Evolutionary conservation across 345 rosid species (phyloP).

Genomic region (Streptanthus diversifolius): DNA sequence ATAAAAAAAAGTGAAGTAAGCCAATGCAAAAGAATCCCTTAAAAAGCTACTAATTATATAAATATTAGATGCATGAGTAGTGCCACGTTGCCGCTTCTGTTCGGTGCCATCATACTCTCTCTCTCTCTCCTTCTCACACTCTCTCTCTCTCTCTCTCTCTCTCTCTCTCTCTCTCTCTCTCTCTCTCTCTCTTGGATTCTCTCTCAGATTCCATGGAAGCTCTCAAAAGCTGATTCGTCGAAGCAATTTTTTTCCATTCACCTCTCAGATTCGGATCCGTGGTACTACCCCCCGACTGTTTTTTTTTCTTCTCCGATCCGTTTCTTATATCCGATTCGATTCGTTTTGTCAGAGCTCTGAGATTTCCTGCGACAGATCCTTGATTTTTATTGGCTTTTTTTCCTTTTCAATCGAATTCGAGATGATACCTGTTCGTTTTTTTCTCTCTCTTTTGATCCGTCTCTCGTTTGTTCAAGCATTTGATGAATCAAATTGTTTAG

Average conservation of each 20-base stretch:
- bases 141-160: slow-evolving; percentile 27
- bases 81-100: slow-evolving; percentile 56
- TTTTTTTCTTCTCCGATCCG: slow-evolving; percentile 21
- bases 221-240: slow-evolving; percentile 32
- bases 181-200: slow-evolving; percentile 36
- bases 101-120: slow-evolving; percentile 28
- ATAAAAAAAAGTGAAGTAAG: neutral
- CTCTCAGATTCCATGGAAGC: slow-evolving; percentile 35
- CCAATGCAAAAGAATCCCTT: neutral
- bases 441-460: neutral
- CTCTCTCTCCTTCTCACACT: slow-evolving; percentile 29
- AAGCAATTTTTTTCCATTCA: neutral
- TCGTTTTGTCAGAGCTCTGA: slow-evolving; percentile 2
- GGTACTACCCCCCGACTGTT: neutral
- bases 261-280: slow-evolving; percentile 44
- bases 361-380: slow-evolving; percentile 6
- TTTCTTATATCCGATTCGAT: slow-evolving; percentile 36
- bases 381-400: neutral
- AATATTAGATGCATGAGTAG: slow-evolving; percentile 31
- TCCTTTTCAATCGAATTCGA: neutral
- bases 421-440: slow-evolving; percentile 4
- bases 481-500: slow-evolving; percentile 15
- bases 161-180: slow-evolving; percentile 19
- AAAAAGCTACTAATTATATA: neutral
- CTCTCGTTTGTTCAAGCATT: neutral